These are phyloP conservation scores for Termitomyces sp. DNA, from an alignment of 768 basidiomycete genomes.

Conservation along the genomic window DNA sequence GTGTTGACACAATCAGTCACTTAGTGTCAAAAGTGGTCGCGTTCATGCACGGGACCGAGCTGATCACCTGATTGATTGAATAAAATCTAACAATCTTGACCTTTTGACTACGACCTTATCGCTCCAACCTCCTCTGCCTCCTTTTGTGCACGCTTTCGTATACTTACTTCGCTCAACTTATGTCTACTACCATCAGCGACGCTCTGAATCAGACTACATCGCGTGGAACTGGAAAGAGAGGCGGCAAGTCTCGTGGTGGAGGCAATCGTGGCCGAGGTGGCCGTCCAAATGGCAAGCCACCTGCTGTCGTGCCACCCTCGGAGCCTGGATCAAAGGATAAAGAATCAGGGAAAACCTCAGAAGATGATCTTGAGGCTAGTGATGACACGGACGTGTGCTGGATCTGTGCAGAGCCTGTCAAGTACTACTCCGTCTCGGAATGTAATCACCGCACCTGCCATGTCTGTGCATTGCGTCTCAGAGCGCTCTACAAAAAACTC, in stretches of 20 bases:
- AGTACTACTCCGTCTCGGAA: constrained; percentile 81
- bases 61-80: constrained; percentile 17
- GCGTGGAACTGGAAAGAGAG: constrained; percentile 11
- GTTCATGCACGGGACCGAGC: not conserved
- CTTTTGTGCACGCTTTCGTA: not conserved
- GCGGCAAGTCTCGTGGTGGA: constrained; percentile 10
- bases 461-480: constrained; percentile 81
- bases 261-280: constrained; percentile 9
- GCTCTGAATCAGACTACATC: not conserved
- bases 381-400: constrained; percentile 59
- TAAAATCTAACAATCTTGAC: constrained; percentile 6
- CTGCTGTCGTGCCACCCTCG: not conserved
- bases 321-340: not conserved
- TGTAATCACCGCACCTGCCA: constrained; percentile 97
- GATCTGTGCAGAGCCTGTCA: constrained; percentile 94
- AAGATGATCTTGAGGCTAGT: constrained; percentile 15
- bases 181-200: not conserved
- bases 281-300: constrained; percentile 5
- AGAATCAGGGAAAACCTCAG: not conserved
- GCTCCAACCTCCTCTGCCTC: not conserved
- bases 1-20: not conserved
- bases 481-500: constrained; percentile 89
- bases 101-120: not conserved
- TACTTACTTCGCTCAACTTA: not conserved
- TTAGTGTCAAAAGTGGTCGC: too few relatives aligned